These are phyloP conservation scores for Citrus inodora DNA, from an alignment of 345 rosid species.

Conservation along the genomic window DNA sequence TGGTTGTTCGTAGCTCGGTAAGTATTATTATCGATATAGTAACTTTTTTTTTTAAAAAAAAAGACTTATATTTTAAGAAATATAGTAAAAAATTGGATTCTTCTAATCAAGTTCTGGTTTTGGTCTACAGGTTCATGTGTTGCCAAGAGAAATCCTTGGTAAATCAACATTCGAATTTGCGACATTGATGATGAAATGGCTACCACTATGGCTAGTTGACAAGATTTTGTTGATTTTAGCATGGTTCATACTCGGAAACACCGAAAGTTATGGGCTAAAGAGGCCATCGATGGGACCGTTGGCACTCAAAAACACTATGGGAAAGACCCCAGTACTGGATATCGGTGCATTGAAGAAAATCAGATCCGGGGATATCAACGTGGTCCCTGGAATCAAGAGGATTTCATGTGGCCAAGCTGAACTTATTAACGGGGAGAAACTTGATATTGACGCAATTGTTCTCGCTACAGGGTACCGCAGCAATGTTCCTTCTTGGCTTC, in stretches of 20 bases:
- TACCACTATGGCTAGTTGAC: constrained; percentile 78
- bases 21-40: constrained; percentile 22
- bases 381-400: constrained; percentile 68
- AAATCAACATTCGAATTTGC: constrained; percentile 65
- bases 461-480: constrained; percentile 71
- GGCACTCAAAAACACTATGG: constrained; percentile 49
- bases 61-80: background rate
- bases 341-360: constrained; percentile 71
- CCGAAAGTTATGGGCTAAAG: constrained; percentile 51
- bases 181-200: constrained; percentile 53
- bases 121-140: constrained; percentile 49
- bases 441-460: constrained; percentile 57
- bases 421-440: constrained; percentile 48
- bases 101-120: constrained; percentile 8
- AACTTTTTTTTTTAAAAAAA: background rate
- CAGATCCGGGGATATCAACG: constrained; percentile 58
- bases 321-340: constrained; percentile 83
- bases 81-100: background rate
- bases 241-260: constrained; percentile 59
- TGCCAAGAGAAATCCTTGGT: constrained; percentile 64
- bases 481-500: constrained; percentile 54
- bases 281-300: constrained; percentile 73
- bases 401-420: constrained; percentile 52
- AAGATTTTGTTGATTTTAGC: constrained; percentile 47
- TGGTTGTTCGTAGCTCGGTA: constrained; percentile 91